Evolutionary conservation across 305 asterid species (phyloP).

Genomic region (Fraxinus ornus): DNA sequence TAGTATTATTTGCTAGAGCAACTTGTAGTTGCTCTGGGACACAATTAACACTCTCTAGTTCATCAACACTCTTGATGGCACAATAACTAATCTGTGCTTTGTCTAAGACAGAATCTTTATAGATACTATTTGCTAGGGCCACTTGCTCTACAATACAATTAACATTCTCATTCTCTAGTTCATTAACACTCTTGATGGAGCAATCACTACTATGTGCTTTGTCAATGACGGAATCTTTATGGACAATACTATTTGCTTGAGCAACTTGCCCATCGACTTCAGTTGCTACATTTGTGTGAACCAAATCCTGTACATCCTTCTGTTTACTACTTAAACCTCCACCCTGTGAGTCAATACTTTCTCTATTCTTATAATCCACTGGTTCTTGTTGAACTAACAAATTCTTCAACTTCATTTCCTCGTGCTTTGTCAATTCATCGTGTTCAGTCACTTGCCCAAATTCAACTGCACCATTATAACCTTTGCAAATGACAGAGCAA

Average conservation of each 20-base stretch:
- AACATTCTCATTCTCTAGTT: conserved; percentile 30
- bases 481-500: conserved; percentile 25
- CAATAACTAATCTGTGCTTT: conserved; percentile 23
- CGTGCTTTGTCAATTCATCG: conserved; percentile 24
- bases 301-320: conserved; percentile 23
- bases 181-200: conserved; percentile 26
- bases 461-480: conserved; percentile 30
- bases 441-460: conserved; percentile 26
- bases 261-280: conserved; percentile 27
- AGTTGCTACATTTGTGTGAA: conserved; percentile 7
- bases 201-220: conserved; percentile 24
- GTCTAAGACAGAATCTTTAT: conserved; percentile 29
- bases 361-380: conserved; percentile 25
- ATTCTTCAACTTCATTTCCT: conserved; percentile 21
- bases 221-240: conserved; percentile 29
- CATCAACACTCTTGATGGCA: conserved; percentile 27
- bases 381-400: conserved; percentile 27
- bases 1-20: conserved; percentile 17
- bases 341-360: conserved; percentile 7
- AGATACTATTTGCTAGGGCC: conserved; percentile 18
- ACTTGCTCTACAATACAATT: conserved; percentile 20
- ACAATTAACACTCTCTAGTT: conserved; percentile 26
- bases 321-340: conserved; percentile 23
- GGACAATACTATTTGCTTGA: conserved; percentile 20
- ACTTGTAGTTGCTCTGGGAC: conserved; percentile 19